Base-by-base conservation (phyloP, 2,329 filamentous ascomycete species). In the Corinectria fuckeliana region DNA sequence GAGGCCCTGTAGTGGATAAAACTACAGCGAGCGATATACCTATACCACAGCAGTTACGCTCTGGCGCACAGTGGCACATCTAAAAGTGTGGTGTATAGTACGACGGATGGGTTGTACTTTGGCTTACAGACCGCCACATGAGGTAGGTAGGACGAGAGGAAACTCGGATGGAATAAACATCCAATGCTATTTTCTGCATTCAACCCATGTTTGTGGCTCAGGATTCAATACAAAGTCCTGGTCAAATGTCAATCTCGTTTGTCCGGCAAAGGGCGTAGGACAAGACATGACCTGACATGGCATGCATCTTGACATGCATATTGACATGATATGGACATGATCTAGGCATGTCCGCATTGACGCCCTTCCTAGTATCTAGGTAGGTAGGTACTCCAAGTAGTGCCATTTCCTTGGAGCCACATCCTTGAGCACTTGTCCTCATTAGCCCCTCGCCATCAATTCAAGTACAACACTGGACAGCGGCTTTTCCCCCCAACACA, bases 321-420 rank as follows among this genome's bases (percentile, higher is more conserved):
- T 54, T 23, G 50, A 44, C 57, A 55, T 39, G 28, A 11, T 20
- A 41, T 56, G 28, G 23, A 62, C 42, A 61, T 59, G 26, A 18
- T 39, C 47, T 51, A 26, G 20, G 25, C 39, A 28, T 30, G 30
- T 11, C 39, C 32, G 42, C 41, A 50, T 13, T 32, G 41, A 21
- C 38, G 57, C 62, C 54, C 42, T 58, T 59, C 51, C 39, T 58
- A 47, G 23, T n/a, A n/a, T n/a, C n/a, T n/a, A n/a, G n/a, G n/a
- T n/a, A n/a, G n/a, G n/a, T n/a, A n/a, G n/a, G n/a, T n/a, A n/a
- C n/a, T n/a, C n/a, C n/a, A n/a, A n/a, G n/a, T 20, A 18, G 38
- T 23, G 30, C 23, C 36, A 51, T 32, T 20, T 45, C 39, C 16
- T 10, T 52, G 18, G 30, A 39, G 23, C 51, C 65, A 68, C 56